Conservation (phyloP, 2,329 filamentous ascomycete species). For the Golovinomyces cichoracearum region DNA sequence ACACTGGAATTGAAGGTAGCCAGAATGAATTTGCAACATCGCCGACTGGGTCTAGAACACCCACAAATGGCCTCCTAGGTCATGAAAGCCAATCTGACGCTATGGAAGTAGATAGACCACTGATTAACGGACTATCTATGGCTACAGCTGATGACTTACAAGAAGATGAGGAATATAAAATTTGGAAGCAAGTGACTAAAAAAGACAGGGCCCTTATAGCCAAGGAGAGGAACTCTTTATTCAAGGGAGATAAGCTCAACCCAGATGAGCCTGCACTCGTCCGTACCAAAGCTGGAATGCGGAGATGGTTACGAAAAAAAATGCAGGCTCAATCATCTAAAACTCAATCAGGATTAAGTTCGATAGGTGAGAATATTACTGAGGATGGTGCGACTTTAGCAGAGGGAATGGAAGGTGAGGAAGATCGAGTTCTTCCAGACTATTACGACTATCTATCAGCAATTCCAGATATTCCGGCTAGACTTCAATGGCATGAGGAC, state of each 20-base stretch:
- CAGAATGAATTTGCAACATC: slow-evolving; percentile 69
- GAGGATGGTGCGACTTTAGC: slow-evolving; percentile 51
- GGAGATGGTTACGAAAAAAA: slow-evolving; percentile 58
- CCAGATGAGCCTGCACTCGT: slow-evolving; percentile 67
- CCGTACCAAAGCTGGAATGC: slow-evolving; percentile 67
- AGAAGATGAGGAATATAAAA: slow-evolving; percentile 84
- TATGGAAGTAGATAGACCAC: slow-evolving; percentile 66
- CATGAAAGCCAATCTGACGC: slow-evolving; percentile 51
- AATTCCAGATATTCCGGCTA: slow-evolving; percentile 58
- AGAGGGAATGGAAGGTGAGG: slow-evolving; percentile 69
- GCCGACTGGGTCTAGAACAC: slow-evolving; percentile 48
- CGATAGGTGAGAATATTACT: slow-evolving; percentile 21
- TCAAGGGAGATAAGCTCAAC: slow-evolving; percentile 64
- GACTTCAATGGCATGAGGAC: slow-evolving; percentile 71
- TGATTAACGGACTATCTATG: slow-evolving; percentile 37
- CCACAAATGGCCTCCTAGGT: slow-evolving; percentile 40
- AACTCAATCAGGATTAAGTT: slow-evolving; percentile 20
- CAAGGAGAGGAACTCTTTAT: slow-evolving; percentile 63
- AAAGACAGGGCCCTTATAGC: slow-evolving; percentile 72
- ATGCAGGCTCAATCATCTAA: slow-evolving; percentile 33
- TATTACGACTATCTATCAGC: slow-evolving; percentile 77
- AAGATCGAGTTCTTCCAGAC: slow-evolving; percentile 64
- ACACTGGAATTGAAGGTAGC: slow-evolving; percentile 45
- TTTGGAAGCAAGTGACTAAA: slow-evolving; percentile 98
- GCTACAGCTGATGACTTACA: slow-evolving; percentile 49